phyloP scores from a whole-genome alignment of 2,329 filamentous ascomycete species.

The Talaromyces pinophilus region DNA sequence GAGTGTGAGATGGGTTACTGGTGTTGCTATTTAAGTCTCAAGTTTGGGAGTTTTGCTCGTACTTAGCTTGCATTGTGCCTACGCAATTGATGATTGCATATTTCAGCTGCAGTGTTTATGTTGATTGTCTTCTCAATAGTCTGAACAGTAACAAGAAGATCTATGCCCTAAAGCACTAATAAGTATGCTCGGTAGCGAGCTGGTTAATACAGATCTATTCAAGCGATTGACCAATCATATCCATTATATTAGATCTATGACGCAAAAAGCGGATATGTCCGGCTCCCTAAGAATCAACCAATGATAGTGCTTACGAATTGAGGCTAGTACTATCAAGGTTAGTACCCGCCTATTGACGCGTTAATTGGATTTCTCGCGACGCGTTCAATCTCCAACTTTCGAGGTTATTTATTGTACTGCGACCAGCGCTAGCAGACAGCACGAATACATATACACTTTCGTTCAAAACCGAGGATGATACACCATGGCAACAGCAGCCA shows the following conservation, averaged over 20 bases:
- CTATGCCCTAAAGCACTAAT: background rate
- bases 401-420: background rate
- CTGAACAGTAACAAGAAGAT: background rate
- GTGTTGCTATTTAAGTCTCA: conserved; percentile 5
- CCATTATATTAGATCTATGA: background rate
- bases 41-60: background rate
- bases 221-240: background rate
- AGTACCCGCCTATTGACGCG: background rate
- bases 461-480: conserved; percentile 1
- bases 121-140: background rate
- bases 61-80: conserved; percentile 4
- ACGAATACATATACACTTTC: background rate
- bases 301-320: background rate
- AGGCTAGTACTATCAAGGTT: background rate
- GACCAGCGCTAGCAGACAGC: background rate
- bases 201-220: background rate
- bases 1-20: conserved; percentile 16
- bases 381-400: background rate
- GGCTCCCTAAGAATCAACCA: background rate
- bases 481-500: conserved; percentile 22
- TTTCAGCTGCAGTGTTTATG: background rate
- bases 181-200: no score
- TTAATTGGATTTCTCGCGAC: conserved; percentile 16
- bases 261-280: background rate
- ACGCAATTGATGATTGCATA: background rate